Conservation (phyloP, 2,329 filamentous ascomycete species). For the Trichoderma atroviride region DNA sequence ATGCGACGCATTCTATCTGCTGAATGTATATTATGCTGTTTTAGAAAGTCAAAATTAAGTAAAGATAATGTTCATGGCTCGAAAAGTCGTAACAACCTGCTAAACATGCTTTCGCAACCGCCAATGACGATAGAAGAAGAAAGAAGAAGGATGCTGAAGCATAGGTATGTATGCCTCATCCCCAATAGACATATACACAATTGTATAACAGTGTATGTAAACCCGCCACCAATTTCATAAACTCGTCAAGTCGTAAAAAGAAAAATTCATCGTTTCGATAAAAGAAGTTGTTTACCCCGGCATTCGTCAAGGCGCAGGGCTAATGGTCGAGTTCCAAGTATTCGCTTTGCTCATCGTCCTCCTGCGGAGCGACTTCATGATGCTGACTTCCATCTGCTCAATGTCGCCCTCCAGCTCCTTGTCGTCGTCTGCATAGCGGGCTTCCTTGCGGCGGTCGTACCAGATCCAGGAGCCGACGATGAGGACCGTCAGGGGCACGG, state of each 20-base stretch:
- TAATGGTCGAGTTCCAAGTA: slow-evolving; percentile 53
- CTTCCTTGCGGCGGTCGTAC: slow-evolving; percentile 56
- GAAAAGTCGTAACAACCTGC: not conserved
- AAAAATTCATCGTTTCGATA: not conserved
- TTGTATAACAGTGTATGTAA: not conserved
- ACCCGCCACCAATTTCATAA: not conserved
- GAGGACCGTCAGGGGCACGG: slow-evolving; percentile 57
- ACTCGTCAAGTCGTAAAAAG: not conserved
- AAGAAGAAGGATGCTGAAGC: not conserved
- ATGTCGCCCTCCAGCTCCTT: slow-evolving; percentile 57
- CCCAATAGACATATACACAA: not conserved
- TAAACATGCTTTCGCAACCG: not conserved
- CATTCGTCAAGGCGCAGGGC: slow-evolving; percentile 32
- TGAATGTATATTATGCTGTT: not conserved
- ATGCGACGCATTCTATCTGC: not conserved
- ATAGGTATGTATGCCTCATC: not conserved
- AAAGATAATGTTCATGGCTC: not conserved
- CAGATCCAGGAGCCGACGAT: slow-evolving; percentile 60
- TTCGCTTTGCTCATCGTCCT: slow-evolving; percentile 59
- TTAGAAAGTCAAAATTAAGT: not conserved
- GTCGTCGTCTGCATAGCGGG: slow-evolving; percentile 53
- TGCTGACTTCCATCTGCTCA: slow-evolving; percentile 58
- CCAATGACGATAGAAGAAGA: not conserved
- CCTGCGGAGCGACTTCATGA: slow-evolving; percentile 59
- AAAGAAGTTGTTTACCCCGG: not conserved